Evolutionary conservation across 169 alveolate species (phyloP).

Genomic region (Cryptosporidium sp.): DNA sequence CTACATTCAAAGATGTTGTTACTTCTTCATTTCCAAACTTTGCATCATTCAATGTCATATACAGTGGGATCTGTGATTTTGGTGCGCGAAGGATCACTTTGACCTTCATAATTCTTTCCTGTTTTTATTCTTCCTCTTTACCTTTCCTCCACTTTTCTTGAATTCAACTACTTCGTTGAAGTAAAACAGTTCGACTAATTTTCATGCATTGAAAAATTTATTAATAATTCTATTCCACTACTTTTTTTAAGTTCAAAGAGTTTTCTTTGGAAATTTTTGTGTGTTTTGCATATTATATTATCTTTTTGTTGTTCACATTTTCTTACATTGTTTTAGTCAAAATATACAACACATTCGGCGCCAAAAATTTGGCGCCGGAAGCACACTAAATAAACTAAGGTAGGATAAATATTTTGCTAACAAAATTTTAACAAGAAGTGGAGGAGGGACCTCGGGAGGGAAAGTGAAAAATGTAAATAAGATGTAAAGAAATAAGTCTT

Average conservation of each 20-base stretch:
- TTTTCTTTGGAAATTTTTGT: not conserved
- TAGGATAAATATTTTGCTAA: not conserved
- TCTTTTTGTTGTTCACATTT: not conserved
- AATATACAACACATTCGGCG: constrained; percentile 2
- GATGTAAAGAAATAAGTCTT: not conserved
- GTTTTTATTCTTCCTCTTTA: not conserved
- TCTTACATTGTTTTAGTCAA: not conserved
- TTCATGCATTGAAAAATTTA: not conserved
- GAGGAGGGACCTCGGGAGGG: not conserved
- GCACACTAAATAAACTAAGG: not conserved
- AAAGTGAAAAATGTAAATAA: not conserved
- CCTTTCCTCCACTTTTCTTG: constrained; percentile 1
- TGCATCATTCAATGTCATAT: constrained; percentile 67
- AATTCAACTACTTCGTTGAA: not conserved
- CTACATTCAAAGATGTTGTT: constrained; percentile 40
- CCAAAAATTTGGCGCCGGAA: not conserved
- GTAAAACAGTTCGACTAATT: not conserved
- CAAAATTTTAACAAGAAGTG: not conserved
- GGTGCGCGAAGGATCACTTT: constrained; percentile 74
- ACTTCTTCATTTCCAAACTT: constrained; percentile 58
- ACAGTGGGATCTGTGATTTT: constrained; percentile 65
- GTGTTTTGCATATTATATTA: constrained; percentile 23
- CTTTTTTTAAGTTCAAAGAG: not conserved
- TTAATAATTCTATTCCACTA: not conserved
- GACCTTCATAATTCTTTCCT: constrained; percentile 46